Base-by-base conservation (phyloP, 2,329 filamentous ascomycete genomes). In the Hymenoscyphus infarciens region DNA sequence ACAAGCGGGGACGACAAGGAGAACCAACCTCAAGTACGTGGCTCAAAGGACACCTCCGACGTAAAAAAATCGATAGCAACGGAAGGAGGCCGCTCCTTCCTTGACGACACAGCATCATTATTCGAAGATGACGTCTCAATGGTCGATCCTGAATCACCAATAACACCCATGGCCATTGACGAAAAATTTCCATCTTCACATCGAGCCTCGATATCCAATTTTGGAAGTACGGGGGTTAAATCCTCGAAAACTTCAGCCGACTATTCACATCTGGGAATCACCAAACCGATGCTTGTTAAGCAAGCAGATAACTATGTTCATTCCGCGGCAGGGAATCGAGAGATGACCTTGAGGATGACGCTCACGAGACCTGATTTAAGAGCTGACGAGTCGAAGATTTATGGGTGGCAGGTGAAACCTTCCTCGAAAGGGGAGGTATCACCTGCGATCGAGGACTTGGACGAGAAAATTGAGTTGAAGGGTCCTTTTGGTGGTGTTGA, bases 301-400 rank as follows among this genome's bases (percentile, higher is more conserved):
- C 69, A 69, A 38, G 62, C 73, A 8, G 76, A 79, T 57, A 65
- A 73, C 31, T 78, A 82, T 69, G 76, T 79, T 11, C 82, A 85
- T 56, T 80, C 80, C 5, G 77, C 83, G 1, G 78, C 82, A 0
- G 81, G 83, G 38, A 88, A 85, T 61, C 84, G 93, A 38, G 93
- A 98, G 75, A 97, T 97, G 93, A 98, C 95, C 2, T 78, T 98
- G 57, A 90, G 93, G 57, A 96, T 98, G 92, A 98, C 94, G 0
- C 82, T 98, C 61, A 98, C 95, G 3, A 83, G 93, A 56, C 91
- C 92, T 0, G 94, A 98, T 73, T 82, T 98, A 56, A 87, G 92
- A 52, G 87, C 88, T 4, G 82, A 87, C 66, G 89, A 94, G 65
- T 85, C 88, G 11, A 82, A 87, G 64, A 81, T 91, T 16, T 91